Evolutionary conservation across 1,139 yeast genomes (phyloP).

Genomic region (Geotrichum aggregatum): DNA sequence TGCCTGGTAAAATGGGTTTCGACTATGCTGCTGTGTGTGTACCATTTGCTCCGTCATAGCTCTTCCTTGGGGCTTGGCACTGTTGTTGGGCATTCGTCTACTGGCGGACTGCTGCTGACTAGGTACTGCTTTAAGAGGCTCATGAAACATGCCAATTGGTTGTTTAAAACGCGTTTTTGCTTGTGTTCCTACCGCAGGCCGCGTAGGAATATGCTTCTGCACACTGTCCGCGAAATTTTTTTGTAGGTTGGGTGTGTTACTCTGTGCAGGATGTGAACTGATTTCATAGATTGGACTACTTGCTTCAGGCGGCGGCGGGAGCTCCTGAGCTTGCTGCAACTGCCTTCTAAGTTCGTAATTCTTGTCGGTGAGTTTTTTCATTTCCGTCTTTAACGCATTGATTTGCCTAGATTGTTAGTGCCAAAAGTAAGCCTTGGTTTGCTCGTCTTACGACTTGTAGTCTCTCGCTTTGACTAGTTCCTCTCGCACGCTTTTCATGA

Average conservation of each 20-base stretch:
- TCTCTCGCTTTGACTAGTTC: constrained; percentile 21
- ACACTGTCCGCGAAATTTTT: constrained; percentile 13
- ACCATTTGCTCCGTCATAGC: neutral
- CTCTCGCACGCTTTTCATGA: constrained; percentile 21
- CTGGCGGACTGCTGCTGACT: too few species aligned
- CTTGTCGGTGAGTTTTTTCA: neutral
- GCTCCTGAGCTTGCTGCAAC: neutral
- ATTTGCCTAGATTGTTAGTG: constrained; percentile 4
- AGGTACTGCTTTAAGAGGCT: too few species aligned
- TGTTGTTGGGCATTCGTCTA: neutral
- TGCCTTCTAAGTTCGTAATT: constrained; percentile 3
- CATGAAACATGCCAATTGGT: neutral
- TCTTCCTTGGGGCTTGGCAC: neutral
- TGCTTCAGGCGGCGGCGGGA: neutral
- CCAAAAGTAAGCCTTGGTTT: neutral
- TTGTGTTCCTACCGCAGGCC: neutral
- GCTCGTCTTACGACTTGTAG: constrained; percentile 17
- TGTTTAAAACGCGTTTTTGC: neutral
- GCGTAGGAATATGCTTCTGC: constrained; percentile 11
- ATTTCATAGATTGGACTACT: neutral
- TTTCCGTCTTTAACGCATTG: neutral
- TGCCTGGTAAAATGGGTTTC: neutral
- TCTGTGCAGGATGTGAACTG: neutral
- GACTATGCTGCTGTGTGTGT: neutral
- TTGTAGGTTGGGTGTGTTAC: neutral